Evolutionary conservation across 2,329 filamentous ascomycete species (phyloP).

Genomic region (Sarocladium kiliense): DNA sequence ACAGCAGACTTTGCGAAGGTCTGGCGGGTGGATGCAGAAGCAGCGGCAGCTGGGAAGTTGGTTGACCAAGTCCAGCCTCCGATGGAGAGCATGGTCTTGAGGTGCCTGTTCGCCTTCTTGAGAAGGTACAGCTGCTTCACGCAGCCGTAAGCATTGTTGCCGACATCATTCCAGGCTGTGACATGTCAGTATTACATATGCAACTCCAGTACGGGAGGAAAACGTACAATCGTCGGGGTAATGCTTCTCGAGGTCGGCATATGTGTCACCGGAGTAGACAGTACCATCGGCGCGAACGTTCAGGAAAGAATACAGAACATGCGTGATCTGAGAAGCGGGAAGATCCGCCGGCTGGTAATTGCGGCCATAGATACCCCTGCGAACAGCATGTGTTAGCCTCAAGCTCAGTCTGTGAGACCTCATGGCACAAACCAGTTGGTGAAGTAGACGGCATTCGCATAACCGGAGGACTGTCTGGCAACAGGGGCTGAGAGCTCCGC

Average conservation of each 20-base stretch:
- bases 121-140: slow-evolving; percentile 73
- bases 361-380: slow-evolving; percentile 67
- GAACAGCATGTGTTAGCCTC: not conserved
- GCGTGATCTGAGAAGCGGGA: slow-evolving; percentile 64
- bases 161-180: slow-evolving; percentile 52
- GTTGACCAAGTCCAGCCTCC: slow-evolving; percentile 81
- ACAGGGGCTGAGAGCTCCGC: slow-evolving; percentile 10
- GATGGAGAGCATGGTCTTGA: slow-evolving; percentile 76
- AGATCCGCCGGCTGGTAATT: slow-evolving; percentile 69
- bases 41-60: slow-evolving; percentile 66
- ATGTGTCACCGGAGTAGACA: slow-evolving; percentile 65
- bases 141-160: slow-evolving; percentile 74
- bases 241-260: slow-evolving; percentile 68
- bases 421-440: slow-evolving; percentile 38
- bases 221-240: slow-evolving; percentile 59
- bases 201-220: not conserved
- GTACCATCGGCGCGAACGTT: slow-evolving; percentile 68
- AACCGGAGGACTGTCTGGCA: slow-evolving; percentile 18
- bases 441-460: slow-evolving; percentile 39
- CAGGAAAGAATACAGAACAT: slow-evolving; percentile 77
- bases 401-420: not conserved
- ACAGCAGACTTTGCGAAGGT: slow-evolving; percentile 68
- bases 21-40: slow-evolving; percentile 54
- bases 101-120: slow-evolving; percentile 70
- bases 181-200: slow-evolving; percentile 12